Evolutionary conservation across 176 grass and related monocot species (phyloP).

Genomic region (Eragrostis nindensis): DNA sequence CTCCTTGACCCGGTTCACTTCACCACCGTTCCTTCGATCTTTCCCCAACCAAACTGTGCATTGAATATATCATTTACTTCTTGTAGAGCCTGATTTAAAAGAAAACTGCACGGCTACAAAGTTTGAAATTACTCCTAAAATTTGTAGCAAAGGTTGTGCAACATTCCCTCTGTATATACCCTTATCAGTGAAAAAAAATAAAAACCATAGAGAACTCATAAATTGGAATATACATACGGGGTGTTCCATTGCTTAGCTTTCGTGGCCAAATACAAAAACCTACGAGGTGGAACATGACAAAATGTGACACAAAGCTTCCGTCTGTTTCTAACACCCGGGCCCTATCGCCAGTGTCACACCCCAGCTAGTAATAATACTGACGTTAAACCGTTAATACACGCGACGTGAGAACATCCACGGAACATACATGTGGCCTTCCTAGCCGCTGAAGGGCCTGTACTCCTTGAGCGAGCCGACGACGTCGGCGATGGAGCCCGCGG

Average conservation of each 20-base stretch:
- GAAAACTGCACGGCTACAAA: too few species aligned
- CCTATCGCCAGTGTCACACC: constrained; percentile 5
- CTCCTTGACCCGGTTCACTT: too few species aligned
- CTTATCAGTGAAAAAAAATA: too few species aligned
- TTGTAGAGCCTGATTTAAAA: too few species aligned
- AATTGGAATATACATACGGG: neutral
- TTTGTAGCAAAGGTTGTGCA: too few species aligned
- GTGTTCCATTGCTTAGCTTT: neutral
- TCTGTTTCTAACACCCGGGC: neutral
- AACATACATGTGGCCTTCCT: neutral
- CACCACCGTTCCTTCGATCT: too few species aligned
- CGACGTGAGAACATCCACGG: neutral
- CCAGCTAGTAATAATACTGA: neutral
- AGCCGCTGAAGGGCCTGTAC: constrained; percentile 61
- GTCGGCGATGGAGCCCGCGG: constrained; percentile 57
- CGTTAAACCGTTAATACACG: too few species aligned
- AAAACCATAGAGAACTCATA: too few species aligned
- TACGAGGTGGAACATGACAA: constrained; percentile 18
- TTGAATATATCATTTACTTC: too few species aligned
- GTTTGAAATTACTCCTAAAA: too few species aligned
- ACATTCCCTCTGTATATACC: neutral
- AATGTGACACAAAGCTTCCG: neutral
- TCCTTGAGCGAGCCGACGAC: constrained; percentile 56
- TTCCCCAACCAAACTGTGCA: too few species aligned
- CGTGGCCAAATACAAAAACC: neutral